These are phyloP conservation scores for Epichloe uncinata DNA, from an alignment of 2,329 filamentous ascomycete genomes.

Conservation along the genomic window DNA sequence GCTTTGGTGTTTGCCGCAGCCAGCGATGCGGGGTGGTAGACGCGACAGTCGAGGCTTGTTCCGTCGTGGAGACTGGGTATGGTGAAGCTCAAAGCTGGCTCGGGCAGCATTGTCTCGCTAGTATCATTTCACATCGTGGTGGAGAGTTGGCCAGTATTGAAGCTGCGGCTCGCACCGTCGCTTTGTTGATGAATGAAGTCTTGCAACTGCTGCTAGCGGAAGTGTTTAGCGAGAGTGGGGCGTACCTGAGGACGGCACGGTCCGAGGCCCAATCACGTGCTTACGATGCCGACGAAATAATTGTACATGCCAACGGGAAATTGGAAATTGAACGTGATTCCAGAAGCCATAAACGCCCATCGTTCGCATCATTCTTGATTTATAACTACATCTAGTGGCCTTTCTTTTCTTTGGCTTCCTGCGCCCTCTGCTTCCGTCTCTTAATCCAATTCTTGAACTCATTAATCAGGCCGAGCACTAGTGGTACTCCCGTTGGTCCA, in stretches of 20 bases:
- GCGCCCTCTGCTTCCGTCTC: conserved; percentile 30
- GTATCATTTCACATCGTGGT: neutral
- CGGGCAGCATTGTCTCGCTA: conserved; percentile 33
- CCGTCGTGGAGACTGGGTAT: conserved; percentile 79
- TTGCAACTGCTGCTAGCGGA: too few relatives aligned
- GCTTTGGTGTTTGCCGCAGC: conserved; percentile 17
- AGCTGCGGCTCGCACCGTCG: neutral
- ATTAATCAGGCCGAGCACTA: conserved; percentile 72
- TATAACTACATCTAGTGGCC: conserved; percentile 12
- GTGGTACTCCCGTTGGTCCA: conserved; percentile 79
- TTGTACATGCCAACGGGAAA: too few relatives aligned
- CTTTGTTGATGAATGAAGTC: neutral
- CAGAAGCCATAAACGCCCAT: neutral
- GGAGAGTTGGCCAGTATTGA: neutral
- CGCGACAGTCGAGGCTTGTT: conserved; percentile 60
- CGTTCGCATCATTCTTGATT: neutral
- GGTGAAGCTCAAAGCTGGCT: conserved; percentile 52
- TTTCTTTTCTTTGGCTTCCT: conserved; percentile 27
- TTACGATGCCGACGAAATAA: too few relatives aligned
- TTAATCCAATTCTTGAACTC: conserved; percentile 56
- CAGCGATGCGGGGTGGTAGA: conserved; percentile 56
- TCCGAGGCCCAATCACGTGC: too few relatives aligned
- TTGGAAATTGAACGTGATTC: too few relatives aligned
- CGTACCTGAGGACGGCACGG: too few relatives aligned
- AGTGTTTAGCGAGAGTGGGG: too few relatives aligned